These are phyloP conservation scores for Mycena maculata DNA, from an alignment of 768 basidiomycete species.

Conservation along the genomic window DNA sequence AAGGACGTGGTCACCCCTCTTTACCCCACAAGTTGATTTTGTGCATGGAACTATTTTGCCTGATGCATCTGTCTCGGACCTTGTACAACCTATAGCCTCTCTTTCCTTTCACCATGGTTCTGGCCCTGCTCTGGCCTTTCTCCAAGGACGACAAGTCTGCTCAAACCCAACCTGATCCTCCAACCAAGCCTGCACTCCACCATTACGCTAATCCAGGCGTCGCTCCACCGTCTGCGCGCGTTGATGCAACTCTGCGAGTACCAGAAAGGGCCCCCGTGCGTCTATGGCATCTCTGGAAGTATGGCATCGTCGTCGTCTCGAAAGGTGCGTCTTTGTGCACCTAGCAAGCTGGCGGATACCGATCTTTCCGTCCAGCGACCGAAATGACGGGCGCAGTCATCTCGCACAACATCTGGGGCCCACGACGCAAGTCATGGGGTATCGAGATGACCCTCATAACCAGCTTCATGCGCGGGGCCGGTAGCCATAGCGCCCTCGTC, in stretches of 20 bases:
- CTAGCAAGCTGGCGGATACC: background rate
- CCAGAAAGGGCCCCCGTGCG: conserved; percentile 65
- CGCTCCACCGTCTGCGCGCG: conserved; percentile 78
- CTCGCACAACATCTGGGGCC: conserved; percentile 85
- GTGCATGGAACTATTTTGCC: background rate
- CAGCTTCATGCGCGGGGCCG: conserved; percentile 87
- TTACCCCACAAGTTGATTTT: background rate
- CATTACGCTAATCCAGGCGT: conserved; percentile 78
- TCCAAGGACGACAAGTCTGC: conserved; percentile 1
- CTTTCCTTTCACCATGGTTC: conserved; percentile 19
- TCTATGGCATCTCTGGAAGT: conserved; percentile 80
- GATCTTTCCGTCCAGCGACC: conserved; percentile 45
- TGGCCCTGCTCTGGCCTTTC: conserved; percentile 26
- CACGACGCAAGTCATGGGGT: conserved; percentile 91
- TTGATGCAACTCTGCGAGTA: conserved; percentile 75
- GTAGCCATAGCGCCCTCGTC: conserved; percentile 82
- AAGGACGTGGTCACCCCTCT: too few species aligned
- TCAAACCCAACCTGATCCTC: conserved; percentile 32
- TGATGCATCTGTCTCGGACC: conserved; percentile 24
- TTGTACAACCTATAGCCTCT: background rate
- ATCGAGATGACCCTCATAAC: conserved; percentile 92
- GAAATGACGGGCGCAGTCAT: conserved; percentile 75
- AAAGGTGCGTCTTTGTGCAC: conserved; percentile 62
- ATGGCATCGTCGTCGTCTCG: conserved; percentile 69
- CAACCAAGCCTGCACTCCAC: conserved; percentile 47